These are phyloP conservation scores for Aspergillus nomiae DNA, from an alignment of 2,329 filamentous ascomycete species.

Conservation along the genomic window DNA sequence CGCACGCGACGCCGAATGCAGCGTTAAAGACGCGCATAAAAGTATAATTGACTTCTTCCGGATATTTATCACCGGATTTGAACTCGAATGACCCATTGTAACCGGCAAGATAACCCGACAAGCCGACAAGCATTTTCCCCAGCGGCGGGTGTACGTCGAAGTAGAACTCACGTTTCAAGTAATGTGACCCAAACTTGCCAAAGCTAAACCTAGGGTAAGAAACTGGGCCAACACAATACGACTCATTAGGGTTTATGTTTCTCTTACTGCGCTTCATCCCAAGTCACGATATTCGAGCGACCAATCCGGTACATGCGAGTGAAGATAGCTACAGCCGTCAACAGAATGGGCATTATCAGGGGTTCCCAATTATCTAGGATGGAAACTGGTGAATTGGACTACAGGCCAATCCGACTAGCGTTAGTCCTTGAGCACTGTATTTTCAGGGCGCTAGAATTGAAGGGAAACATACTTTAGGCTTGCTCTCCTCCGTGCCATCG, in stretches of 20 bases:
- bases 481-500: slow-evolving; percentile 30
- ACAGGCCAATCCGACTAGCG: neutral
- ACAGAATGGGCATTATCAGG: slow-evolving; percentile 64
- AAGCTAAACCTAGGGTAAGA: slow-evolving; percentile 35
- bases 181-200: slow-evolving; percentile 94
- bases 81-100: slow-evolving; percentile 99
- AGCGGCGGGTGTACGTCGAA: slow-evolving; percentile 96
- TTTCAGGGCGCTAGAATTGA: neutral
- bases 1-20: slow-evolving; percentile 86
- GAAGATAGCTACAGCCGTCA: slow-evolving; percentile 65
- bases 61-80: slow-evolving; percentile 96
- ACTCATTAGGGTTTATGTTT: neutral
- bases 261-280: slow-evolving; percentile 73
- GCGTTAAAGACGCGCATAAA: slow-evolving; percentile 99
- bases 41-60: slow-evolving; percentile 90
- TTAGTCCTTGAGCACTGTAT: neutral
- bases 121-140: slow-evolving; percentile 96
- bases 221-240: slow-evolving; percentile 2
- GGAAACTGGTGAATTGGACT: slow-evolving; percentile 41
- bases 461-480: slow-evolving; percentile 33
- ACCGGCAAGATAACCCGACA: slow-evolving; percentile 92
- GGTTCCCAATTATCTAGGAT: slow-evolving; percentile 61
- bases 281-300: slow-evolving; percentile 70
- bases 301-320: slow-evolving; percentile 70
- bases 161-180: slow-evolving; percentile 99